These are phyloP conservation scores for Lachnellula arida DNA, from an alignment of 2,329 filamentous ascomycete species.

Conservation along the genomic window DNA sequence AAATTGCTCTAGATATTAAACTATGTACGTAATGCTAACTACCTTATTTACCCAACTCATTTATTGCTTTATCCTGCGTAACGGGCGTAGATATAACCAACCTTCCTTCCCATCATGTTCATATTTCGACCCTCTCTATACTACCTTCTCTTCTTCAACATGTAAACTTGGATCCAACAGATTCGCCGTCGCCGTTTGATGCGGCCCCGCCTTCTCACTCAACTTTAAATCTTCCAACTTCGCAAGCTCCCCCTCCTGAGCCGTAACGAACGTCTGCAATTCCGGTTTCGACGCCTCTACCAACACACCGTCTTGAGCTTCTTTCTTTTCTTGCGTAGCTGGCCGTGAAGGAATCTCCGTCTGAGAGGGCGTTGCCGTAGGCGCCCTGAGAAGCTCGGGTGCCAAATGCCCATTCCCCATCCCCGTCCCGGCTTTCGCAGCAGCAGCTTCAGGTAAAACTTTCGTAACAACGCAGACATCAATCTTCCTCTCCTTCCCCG, in stretches of 20 bases:
- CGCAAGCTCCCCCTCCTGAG: slow-evolving; percentile 14
- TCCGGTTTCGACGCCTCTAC: slow-evolving; percentile 20
- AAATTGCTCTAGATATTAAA: no score
- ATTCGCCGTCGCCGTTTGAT: slow-evolving; percentile 11
- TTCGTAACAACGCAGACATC: slow-evolving; percentile 24
- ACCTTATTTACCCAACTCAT: no score
- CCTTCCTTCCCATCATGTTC: neutral
- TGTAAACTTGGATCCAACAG: slow-evolving; percentile 14
- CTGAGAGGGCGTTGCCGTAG: slow-evolving; percentile 10
- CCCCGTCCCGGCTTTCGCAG: neutral
- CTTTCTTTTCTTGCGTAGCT: neutral
- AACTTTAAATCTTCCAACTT: slow-evolving; percentile 6
- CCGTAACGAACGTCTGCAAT: slow-evolving; percentile 22
- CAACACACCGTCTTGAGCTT: slow-evolving; percentile 19
- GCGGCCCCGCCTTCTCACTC: slow-evolving; percentile 15
- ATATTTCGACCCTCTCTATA: neutral
- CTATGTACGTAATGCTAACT: no score
- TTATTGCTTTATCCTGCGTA: no score
- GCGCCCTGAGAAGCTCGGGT: slow-evolving; percentile 10
- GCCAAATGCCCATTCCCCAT: slow-evolving; percentile 7
- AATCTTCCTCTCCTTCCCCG: slow-evolving; percentile 42
- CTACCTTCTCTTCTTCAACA: neutral
- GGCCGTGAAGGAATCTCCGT: neutral
- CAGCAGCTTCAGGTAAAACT: neutral
- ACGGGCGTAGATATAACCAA: no score